Evolutionary conservation across 495 filamentous ascomycete genomes (phyloP).

Genomic region (Pyrenopolyporus hunteri): DNA sequence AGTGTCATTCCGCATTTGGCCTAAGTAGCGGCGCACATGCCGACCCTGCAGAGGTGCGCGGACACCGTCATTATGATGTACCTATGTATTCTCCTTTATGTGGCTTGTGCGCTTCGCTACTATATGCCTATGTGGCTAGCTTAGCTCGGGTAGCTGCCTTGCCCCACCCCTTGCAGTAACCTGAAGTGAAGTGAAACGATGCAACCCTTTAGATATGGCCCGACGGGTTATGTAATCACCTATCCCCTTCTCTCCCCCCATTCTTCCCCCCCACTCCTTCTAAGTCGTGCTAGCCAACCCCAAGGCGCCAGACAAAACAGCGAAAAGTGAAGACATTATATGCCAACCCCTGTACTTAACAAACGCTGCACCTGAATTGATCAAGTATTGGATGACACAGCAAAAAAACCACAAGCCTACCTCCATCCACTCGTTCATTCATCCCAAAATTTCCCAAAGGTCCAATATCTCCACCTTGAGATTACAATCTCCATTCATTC

Average conservation of each 20-base stretch:
- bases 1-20: not conserved
- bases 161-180: too few species aligned
- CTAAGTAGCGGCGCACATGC: constrained; percentile 9
- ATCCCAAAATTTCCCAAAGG: not conserved
- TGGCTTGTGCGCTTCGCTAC: constrained; percentile 7
- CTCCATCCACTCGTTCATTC: not conserved
- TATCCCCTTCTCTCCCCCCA: too few species aligned
- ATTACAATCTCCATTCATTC: constrained; percentile 31
- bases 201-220: too few species aligned
- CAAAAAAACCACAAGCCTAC: constrained; percentile 7
- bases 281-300: constrained; percentile 12
- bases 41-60: not conserved
- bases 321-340: not conserved
- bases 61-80: not conserved
- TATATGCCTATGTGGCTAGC: not conserved
- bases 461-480: constrained; percentile 18
- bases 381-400: constrained; percentile 12
- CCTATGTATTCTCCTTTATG: not conserved
- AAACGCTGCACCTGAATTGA: constrained; percentile 10
- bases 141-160: too few species aligned
- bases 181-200: too few species aligned
- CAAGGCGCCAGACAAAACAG: not conserved
- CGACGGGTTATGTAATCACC: too few species aligned
- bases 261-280: constrained; percentile 5
- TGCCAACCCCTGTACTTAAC: constrained; percentile 8